A percentile compares a stretch with the other conserved stretches of the same genome.
These are phyloP conservation scores for Gossypium gossypioides DNA, from an alignment of 441 rosid species.

Conservation along the genomic window DNA sequence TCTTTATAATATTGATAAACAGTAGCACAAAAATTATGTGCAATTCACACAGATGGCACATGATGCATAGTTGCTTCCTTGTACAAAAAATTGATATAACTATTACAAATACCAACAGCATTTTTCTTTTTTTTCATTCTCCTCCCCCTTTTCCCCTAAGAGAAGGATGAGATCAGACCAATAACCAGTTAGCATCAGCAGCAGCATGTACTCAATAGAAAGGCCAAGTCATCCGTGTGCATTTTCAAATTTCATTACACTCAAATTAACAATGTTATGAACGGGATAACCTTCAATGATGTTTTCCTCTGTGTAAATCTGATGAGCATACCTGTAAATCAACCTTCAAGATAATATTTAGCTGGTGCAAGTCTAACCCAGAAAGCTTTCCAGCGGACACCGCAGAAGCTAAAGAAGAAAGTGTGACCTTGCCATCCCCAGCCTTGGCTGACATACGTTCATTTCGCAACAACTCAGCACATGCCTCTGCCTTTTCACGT, in stretches of 20 bases:
- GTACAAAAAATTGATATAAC: background rate
- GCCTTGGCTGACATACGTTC: conserved; percentile 87
- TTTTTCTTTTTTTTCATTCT: background rate
- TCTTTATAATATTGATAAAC: background rate
- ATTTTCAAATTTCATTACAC: background rate
- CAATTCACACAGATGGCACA: background rate
- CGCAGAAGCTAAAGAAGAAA: conserved; percentile 91
- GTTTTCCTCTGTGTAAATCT: background rate
- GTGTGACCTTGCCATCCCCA: conserved; percentile 89
- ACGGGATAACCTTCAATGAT: background rate
- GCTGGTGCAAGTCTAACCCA: conserved; percentile 88
- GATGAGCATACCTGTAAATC: conserved; percentile 71
- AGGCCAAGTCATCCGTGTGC: background rate
- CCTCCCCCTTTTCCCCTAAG: background rate
- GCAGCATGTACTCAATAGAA: background rate
- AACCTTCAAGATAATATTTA: conserved; percentile 81
- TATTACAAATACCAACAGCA: background rate
- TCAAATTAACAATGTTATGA: conserved; percentile 10
- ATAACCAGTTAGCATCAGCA: background rate
- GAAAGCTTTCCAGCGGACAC: conserved; percentile 67
- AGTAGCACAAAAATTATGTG: background rate
- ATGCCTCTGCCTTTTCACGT: conserved; percentile 68
- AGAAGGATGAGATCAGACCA: background rate
- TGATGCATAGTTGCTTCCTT: background rate
- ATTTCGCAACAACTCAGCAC: conserved; percentile 58